phyloP scores from a whole-genome alignment of 1,284 basidiomycete genomes.

The Wallemia ichthyophaga region DNA sequence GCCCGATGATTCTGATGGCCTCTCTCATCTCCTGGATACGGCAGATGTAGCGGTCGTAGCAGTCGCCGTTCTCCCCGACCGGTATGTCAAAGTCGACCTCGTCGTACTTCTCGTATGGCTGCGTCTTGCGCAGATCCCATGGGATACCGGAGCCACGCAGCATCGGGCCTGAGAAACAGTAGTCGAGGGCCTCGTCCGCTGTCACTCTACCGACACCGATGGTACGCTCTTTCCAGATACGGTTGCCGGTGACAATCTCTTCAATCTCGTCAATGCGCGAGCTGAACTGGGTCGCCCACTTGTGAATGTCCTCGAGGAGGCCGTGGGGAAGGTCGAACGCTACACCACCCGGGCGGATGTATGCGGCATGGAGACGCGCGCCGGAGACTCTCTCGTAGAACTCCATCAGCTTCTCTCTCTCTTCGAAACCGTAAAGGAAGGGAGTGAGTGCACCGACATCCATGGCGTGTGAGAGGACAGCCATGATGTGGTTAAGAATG shows the following conservation, averaged over 20 bases:
- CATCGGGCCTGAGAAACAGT: constrained; percentile 92
- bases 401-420: constrained; percentile 99
- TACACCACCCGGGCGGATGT: constrained; percentile 89
- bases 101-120: constrained; percentile 89
- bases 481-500: constrained; percentile 92
- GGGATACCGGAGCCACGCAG: constrained; percentile 70
- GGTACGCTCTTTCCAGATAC: constrained; percentile 91
- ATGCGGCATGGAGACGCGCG: constrained; percentile 88
- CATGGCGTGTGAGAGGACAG: constrained; percentile 79
- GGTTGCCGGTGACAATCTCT: constrained; percentile 87
- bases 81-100: constrained; percentile 95
- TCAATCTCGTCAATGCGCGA: constrained; percentile 79
- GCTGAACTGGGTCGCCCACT: constrained; percentile 85
- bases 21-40: constrained; percentile 96
- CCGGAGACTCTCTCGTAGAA: constrained; percentile 98
- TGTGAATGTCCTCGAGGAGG: constrained; percentile 83
- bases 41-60: constrained; percentile 80
- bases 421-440: constrained; percentile 98
- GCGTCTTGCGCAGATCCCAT: constrained; percentile 79
- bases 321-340: constrained; percentile 94
- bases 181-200: constrained; percentile 71
- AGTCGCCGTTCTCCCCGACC: constrained; percentile 85
- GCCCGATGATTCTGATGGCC: constrained; percentile 56
- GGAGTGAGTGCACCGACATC: constrained; percentile 94
- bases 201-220: constrained; percentile 72